phyloP scores from a whole-genome alignment of 2,329 filamentous ascomycete genomes.

The Dactylellina cionopaga region DNA sequence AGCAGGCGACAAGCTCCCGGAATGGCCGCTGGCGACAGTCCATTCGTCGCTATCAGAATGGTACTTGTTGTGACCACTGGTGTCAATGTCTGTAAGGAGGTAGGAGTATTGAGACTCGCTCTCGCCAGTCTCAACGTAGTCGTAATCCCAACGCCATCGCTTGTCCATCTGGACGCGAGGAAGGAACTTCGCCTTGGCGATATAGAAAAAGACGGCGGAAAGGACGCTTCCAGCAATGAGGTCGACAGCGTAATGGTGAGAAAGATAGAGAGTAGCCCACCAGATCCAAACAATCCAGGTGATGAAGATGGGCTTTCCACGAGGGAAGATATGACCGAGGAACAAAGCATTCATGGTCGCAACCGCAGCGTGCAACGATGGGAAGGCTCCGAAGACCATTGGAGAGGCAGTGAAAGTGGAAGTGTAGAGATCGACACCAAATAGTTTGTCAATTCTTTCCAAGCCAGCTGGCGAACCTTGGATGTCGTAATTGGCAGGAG shows the following conservation, averaged over 20 bases:
- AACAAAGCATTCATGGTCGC: conserved; percentile 90
- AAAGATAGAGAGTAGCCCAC: conserved; percentile 99
- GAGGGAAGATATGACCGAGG: conserved; percentile 91
- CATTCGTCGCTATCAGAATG: conserved; percentile 83
- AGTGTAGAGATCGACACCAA: conserved; percentile 91
- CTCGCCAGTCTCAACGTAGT: conserved; percentile 88
- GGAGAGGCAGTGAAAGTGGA: conserved; percentile 90
- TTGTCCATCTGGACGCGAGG: conserved; percentile 86
- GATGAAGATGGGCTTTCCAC: conserved; percentile 80
- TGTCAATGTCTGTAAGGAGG: conserved; percentile 64
- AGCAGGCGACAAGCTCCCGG: conserved; percentile 74
- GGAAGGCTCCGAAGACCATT: conserved; percentile 93
- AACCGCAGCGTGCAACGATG: conserved; percentile 88
- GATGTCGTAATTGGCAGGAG: conserved; percentile 92
- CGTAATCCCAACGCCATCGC: conserved; percentile 91
- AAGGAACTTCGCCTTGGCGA: conserved; percentile 80
- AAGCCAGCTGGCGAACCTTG: conserved; percentile 87
- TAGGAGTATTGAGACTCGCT: conserved; percentile 66
- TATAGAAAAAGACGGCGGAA: conserved; percentile 81
- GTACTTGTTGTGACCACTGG: conserved; percentile 67
- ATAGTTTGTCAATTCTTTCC: conserved; percentile 85
- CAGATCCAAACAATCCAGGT: conserved; percentile 91
- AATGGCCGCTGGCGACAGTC: conserved; percentile 78
- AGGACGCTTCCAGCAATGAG: conserved; percentile 84
- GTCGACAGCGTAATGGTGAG: conserved; percentile 95